Evolutionary conservation across 495 filamentous ascomycete species (phyloP).

Genomic region (Penicillium cosmopolitanum): DNA sequence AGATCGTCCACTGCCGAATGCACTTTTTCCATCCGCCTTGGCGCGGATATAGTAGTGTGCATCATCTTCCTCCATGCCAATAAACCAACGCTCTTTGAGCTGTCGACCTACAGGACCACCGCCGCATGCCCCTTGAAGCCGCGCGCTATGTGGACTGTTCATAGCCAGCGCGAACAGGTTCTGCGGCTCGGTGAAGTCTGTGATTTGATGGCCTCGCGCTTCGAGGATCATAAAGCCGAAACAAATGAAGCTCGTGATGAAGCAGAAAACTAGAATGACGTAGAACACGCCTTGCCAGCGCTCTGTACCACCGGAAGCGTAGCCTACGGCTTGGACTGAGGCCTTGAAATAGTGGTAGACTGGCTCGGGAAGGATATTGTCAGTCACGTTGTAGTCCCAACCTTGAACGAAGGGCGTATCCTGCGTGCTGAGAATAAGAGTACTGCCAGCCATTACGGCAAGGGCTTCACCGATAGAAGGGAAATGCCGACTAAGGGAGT

Average conservation of each 20-base stretch:
- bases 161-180: slow-evolving; percentile 72
- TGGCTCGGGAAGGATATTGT: slow-evolving; percentile 36
- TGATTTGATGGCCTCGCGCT: slow-evolving; percentile 58
- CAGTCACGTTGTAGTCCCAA: slow-evolving; percentile 53
- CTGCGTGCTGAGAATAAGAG: slow-evolving; percentile 56
- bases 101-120: slow-evolving; percentile 58
- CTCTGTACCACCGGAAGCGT: slow-evolving; percentile 60
- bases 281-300: slow-evolving; percentile 66
- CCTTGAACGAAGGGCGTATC: slow-evolving; percentile 59
- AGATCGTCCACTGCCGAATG: slow-evolving; percentile 1
- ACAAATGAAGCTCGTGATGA: slow-evolving; percentile 63
- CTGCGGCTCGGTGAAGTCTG: slow-evolving; percentile 75
- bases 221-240: slow-evolving; percentile 59
- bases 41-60: slow-evolving; percentile 44
- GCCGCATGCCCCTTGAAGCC: slow-evolving; percentile 65
- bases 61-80: slow-evolving; percentile 48
- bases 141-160: slow-evolving; percentile 62
- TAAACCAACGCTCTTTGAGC: slow-evolving; percentile 62
- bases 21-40: slow-evolving; percentile 29
- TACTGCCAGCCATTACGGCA: slow-evolving; percentile 66
- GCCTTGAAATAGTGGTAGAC: slow-evolving; percentile 59
- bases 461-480: slow-evolving; percentile 70
- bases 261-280: slow-evolving; percentile 61
- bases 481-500: slow-evolving; percentile 38
- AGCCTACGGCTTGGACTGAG: slow-evolving; percentile 58